Evolutionary conservation across 352 stramenopile genomes (phyloP), one percentile per base, ranked within the genome.

Genomic region (Aphanomyces astaci): DNA sequence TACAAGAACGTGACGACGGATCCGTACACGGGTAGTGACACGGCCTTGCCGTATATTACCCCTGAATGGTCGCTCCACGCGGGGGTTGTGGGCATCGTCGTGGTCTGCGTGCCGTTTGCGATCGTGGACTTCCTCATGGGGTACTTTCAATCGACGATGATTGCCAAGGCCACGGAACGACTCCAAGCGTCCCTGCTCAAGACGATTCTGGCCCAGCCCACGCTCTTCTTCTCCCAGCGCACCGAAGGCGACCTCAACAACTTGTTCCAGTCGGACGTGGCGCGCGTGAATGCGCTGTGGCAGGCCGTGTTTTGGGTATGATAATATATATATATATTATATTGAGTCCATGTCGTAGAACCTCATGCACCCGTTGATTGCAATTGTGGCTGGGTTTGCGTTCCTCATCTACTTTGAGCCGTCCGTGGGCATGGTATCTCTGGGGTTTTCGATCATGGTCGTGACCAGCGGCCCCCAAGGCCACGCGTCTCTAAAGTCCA

Each of bases 61-160:
- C 36, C 40, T n/a, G 32, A 17, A 4, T 31, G 15, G 27, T 13
- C 19, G 19, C 27, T 64, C n/a, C 17, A n/a, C 32, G 40, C 92
- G 7, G 86, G 82, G 15, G 79, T 94, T 31, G 71, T 90, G 17
- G 86, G 84, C 11, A 81, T 90, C 28, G 63, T 94, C 40, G 78
- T 78, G 0, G 66, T 94, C 9, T 90, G 79, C 49, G 79, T 94
- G 25, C 86, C 86, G n/a, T 94, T 92, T 65, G 84, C 91, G 45
- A 74, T 94, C 25, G 86, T 81, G 19, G 79, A 94, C 75, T 94
- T 92, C 72, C 76, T 78, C 1, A 84, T 94, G 40, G 86, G 86
- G 39, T 92, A 92, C 69, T 94, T 94, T 76, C 86, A 94, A 75
- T 91, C 86, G 63, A 94, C 92, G 57, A 94, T 94, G 86, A 94